Conservation (phyloP, 768 basidiomycete genomes). For the Megacollybia marginata region DNA sequence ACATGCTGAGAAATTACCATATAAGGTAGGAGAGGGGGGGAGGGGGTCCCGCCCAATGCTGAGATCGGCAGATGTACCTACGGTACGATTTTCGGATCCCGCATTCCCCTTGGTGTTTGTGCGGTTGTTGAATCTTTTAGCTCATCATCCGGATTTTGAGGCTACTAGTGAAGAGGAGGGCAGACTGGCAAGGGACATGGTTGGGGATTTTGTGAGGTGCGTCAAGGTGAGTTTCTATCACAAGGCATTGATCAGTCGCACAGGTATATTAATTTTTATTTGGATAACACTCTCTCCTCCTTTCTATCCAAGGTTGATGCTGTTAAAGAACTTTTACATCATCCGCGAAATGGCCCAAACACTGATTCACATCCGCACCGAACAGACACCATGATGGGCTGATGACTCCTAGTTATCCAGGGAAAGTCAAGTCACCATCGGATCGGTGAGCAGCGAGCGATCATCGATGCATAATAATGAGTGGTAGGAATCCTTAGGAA, state of each 20-base stretch:
- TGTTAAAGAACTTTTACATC: slow-evolving; percentile 71
- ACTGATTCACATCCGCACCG: slow-evolving; percentile 66
- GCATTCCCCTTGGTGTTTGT: too few relatives aligned
- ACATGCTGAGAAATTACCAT: too few relatives aligned
- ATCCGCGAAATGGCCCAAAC: slow-evolving; percentile 87
- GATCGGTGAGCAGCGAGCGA: slow-evolving; percentile 28
- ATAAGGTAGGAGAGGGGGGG: too few relatives aligned
- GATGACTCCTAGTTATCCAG: slow-evolving; percentile 74
- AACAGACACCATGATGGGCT: slow-evolving; percentile 58
- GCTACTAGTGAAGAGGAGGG: slow-evolving; percentile 15
- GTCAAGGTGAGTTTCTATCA: slow-evolving; percentile 13
- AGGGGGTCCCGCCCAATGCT: too few relatives aligned
- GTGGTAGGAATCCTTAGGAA: too few relatives aligned
- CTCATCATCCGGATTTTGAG: slow-evolving; percentile 92
- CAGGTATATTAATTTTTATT: slow-evolving; percentile 87
- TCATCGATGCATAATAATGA: too few relatives aligned
- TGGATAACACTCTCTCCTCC: slow-evolving; percentile 38
- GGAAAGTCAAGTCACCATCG: slow-evolving; percentile 67
- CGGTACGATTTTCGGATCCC: too few relatives aligned
- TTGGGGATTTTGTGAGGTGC: slow-evolving; percentile 78
- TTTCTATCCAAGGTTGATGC: too few relatives aligned
- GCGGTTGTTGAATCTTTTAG: slow-evolving; percentile 78
- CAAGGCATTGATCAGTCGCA: slow-evolving; percentile 1
- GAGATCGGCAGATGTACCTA: too few relatives aligned
- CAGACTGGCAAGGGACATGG: slow-evolving; percentile 40